Percentiles rank a stretch among this genome's conserved stretches.
Evolutionary conservation across 345 rosid species (phyloP).

Genomic region (Angophora floribunda): DNA sequence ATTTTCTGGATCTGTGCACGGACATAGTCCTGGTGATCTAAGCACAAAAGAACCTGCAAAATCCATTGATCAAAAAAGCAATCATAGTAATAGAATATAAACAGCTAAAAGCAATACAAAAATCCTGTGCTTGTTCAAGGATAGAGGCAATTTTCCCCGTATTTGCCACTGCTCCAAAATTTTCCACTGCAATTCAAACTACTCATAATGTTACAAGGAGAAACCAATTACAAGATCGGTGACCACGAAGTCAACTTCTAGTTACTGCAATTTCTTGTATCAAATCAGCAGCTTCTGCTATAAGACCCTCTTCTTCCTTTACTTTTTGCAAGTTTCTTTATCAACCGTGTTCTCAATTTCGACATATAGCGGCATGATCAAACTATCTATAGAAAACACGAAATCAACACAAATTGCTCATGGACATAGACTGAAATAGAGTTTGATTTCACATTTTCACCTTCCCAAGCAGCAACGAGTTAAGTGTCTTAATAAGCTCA

Average conservation of each 20-base stretch:
- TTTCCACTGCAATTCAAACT: constrained; percentile 49
- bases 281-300: constrained; percentile 87
- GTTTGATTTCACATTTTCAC: constrained; percentile 10
- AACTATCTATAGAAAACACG: not conserved
- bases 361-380: constrained; percentile 51
- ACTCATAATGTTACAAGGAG: not conserved
- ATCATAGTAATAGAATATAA: not conserved
- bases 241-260: not conserved
- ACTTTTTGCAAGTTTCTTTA: constrained; percentile 74
- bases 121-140: constrained; percentile 57
- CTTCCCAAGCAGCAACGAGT: constrained; percentile 78
- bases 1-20: constrained; percentile 92
- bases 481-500: constrained; percentile 72
- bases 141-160: constrained; percentile 90
- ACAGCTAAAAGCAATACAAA: not conserved
- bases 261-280: constrained; percentile 95
- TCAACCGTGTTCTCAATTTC: constrained; percentile 76
- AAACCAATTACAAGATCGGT: not conserved
- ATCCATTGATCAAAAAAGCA: not conserved
- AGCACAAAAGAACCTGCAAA: constrained; percentile 65
- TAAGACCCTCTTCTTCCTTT: constrained; percentile 77
- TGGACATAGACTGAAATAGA: not conserved
- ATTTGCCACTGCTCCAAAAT: constrained; percentile 90
- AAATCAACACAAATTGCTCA: not conserved
- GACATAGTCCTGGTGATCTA: constrained; percentile 78